Base-by-base conservation (phyloP, 148 eudicot genomes). In the Tetragonia tetragonoides region DNA sequence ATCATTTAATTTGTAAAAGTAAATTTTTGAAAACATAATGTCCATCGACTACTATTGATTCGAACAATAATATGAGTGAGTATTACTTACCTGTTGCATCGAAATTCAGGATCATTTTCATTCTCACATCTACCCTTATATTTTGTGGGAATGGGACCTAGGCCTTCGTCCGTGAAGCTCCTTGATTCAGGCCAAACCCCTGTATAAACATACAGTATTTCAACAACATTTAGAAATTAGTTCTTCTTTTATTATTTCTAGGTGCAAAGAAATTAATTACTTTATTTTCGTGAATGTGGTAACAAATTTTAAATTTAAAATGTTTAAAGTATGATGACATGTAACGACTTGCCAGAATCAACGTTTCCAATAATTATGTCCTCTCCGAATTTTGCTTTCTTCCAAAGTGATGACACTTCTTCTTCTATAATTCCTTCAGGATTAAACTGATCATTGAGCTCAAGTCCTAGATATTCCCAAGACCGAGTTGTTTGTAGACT, bases 161-260 rank as follows among this genome's bases (percentile, higher is more conserved):
- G 3, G 53, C 64, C 64, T 59, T 73, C 66, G n/a, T 73, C 76
- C 5, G 20, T 38, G 47, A 73, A 73, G 67, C 76, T 73, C 28
- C 18, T 73, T 10, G 76, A 73, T 44, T 73, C 76, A 59, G 76
- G 67, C 76, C 76, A 73, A 73, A 73, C 76, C 60, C 76, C 76
- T 73, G 42, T 18, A 28, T 28, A 28, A 28, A 28, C 34, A 28
- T 28, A 28, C 34, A 28, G 34, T 28, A 28, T 28, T 28, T 28
- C 34, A 28, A 28, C 34, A 28, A 28, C 34, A 28, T 28, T 28
- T 28, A 28, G 34, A 28, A 28, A 28, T 28, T 28, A 28, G 34
- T 28, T 28, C 34, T 28, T 28, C 34, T 28, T 28, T 28, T 28
- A 28, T 28, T 28, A 28, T 28, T 28, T 28, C 34, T 28, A 1